phyloP scores from a whole-genome alignment of 1,139 yeast species.

The Geotrichum histeridarum region DNA sequence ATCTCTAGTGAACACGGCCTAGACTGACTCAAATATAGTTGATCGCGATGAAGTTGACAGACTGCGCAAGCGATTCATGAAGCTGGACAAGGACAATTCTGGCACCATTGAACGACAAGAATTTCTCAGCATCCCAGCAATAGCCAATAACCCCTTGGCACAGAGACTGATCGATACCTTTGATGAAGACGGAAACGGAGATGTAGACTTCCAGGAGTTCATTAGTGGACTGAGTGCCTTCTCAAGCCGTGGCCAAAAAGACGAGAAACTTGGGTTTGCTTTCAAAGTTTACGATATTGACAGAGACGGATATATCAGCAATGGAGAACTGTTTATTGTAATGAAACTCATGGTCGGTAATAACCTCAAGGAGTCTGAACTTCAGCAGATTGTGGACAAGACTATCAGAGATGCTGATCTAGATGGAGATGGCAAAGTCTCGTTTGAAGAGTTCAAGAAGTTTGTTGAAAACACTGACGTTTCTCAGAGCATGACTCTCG shows the following conservation, averaged over 20 bases:
- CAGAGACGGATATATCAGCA: constrained; percentile 87
- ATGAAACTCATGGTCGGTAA: constrained; percentile 96
- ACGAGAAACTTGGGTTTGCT: constrained; percentile 82
- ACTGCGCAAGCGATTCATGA: constrained; percentile 86
- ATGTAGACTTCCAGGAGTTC: constrained; percentile 92
- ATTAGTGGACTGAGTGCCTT: constrained; percentile 85
- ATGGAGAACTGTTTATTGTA: constrained; percentile 88
- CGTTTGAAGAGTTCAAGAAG: constrained; percentile 77
- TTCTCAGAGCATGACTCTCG: constrained; percentile 40
- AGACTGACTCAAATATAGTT: constrained; percentile 36
- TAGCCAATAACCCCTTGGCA: constrained; percentile 83
- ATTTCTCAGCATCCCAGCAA: constrained; percentile 88
- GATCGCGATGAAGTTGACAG: constrained; percentile 89
- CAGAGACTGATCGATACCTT: constrained; percentile 89
- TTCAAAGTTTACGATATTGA: constrained; percentile 94
- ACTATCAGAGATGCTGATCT: constrained; percentile 91
- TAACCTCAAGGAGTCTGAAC: constrained; percentile 75
- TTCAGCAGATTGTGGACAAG: constrained; percentile 95
- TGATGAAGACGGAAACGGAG: constrained; percentile 89
- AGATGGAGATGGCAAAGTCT: constrained; percentile 84
- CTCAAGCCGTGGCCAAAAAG: constrained; percentile 75
- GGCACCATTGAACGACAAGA: constrained; percentile 90
- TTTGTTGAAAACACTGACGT: constrained; percentile 39
- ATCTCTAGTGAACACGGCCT: no score
- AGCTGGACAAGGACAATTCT: constrained; percentile 83